phyloP scores from a whole-genome alignment of 1,284 basidiomycete species.

The Tylopilus microsporus region DNA sequence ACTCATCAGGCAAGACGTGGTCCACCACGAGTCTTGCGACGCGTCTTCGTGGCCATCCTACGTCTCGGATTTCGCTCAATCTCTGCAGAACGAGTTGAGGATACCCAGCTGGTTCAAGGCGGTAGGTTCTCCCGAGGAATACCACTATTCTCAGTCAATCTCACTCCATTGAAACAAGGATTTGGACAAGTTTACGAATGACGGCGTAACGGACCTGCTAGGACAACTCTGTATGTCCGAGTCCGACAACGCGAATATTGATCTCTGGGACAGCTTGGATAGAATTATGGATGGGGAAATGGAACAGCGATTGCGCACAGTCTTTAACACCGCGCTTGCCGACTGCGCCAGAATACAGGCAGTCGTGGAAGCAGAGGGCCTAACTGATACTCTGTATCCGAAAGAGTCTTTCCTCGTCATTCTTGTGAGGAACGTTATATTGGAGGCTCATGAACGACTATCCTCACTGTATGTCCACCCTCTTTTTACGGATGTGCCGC shows the following conservation, averaged over 20 bases:
- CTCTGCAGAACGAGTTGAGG: constrained; percentile 2
- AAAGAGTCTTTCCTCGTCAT: constrained; percentile 10
- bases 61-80: background rate
- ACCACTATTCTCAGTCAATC: background rate
- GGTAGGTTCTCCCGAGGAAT: background rate
- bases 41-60: background rate
- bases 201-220: background rate
- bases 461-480: background rate
- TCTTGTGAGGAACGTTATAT: constrained; percentile 8
- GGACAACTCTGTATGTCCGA: background rate
- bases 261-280: constrained; percentile 5
- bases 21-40: background rate
- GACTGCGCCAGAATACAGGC: constrained; percentile 10
- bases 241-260: background rate
- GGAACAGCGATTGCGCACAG: background rate
- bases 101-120: constrained; percentile 5
- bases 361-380: constrained; percentile 2
- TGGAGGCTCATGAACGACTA: background rate
- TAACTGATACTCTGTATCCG: background rate
- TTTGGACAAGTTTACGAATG: background rate
- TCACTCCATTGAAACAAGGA: background rate
- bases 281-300: background rate
- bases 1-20: constrained; percentile 12
- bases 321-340: constrained; percentile 1
- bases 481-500: no score